These are phyloP conservation scores for Nitzschia sp. DNA, from an alignment of 108 stramenopile genomes.

Conservation along the genomic window DNA sequence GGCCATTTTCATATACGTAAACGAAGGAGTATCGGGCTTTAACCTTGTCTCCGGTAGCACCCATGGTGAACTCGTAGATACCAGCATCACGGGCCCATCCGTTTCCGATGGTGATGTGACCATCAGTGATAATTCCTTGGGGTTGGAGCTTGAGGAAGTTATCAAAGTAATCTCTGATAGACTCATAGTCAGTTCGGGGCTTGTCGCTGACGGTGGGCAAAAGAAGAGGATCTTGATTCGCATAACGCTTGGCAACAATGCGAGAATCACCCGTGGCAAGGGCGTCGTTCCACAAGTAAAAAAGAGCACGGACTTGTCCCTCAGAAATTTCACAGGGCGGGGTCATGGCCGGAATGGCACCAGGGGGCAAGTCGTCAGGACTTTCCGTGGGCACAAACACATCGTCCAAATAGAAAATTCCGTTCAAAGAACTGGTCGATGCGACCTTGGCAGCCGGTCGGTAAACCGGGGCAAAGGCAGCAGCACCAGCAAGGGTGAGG, in stretches of 20 bases:
- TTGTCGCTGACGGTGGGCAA: slow-evolving; percentile 60
- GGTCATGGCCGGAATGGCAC: slow-evolving; percentile 7
- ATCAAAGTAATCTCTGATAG: slow-evolving; percentile 72
- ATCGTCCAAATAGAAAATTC: slow-evolving; percentile 11
- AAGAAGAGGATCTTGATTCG: slow-evolving; percentile 51
- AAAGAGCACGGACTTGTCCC: slow-evolving; percentile 64
- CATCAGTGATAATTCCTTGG: slow-evolving; percentile 62
- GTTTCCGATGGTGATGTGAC: slow-evolving; percentile 55
- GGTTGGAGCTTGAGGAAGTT: slow-evolving; percentile 56
- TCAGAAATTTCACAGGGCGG: slow-evolving; percentile 28
- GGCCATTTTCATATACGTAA: slow-evolving; percentile 61
- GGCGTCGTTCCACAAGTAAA: slow-evolving; percentile 69
- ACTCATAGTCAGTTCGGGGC: slow-evolving; percentile 56
- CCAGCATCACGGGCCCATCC: slow-evolving; percentile 54
- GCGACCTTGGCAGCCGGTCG: not conserved
- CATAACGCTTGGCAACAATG: slow-evolving; percentile 57
- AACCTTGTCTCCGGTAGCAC: slow-evolving; percentile 51
- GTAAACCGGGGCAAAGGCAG: slow-evolving; percentile 15
- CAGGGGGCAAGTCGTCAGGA: slow-evolving; percentile 4
- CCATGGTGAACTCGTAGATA: slow-evolving; percentile 70
- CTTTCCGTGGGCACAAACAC: not conserved
- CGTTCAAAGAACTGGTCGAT: slow-evolving; percentile 3
- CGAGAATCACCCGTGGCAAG: slow-evolving; percentile 64
- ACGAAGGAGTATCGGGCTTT: slow-evolving; percentile 62
- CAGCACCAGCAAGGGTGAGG: slow-evolving; percentile 13